Evolutionary conservation across 495 filamentous ascomycete species (phyloP).

Genomic region (Cudoniella acicularis): DNA sequence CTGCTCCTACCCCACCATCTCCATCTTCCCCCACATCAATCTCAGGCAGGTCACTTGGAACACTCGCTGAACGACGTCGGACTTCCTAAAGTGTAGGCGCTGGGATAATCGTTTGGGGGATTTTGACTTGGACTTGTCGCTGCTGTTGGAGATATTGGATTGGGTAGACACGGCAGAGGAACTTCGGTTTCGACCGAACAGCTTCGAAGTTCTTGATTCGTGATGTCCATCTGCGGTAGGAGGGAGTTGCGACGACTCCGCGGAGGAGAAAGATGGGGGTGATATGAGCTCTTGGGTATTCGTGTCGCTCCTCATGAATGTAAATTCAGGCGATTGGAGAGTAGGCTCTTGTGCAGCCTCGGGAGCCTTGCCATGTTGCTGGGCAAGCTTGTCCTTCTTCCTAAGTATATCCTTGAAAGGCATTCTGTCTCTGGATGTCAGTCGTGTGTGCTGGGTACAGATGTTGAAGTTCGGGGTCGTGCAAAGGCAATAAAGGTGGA

Average conservation of each 20-base stretch:
- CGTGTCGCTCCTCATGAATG: conserved; percentile 81
- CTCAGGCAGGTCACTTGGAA: conserved; percentile 76
- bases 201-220: conserved; percentile 19
- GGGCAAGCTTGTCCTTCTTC: conserved; percentile 25
- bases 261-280: conserved; percentile 44
- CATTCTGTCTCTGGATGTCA: conserved; percentile 12
- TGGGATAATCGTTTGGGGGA: conserved; percentile 55
- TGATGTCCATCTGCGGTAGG: conserved; percentile 15
- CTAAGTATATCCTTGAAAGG: conserved; percentile 24
- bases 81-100: conserved; percentile 61
- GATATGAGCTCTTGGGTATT: conserved; percentile 70
- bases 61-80: conserved; percentile 58
- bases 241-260: background rate
- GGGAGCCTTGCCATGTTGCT: background rate
- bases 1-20: conserved; percentile 40
- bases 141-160: conserved; percentile 32
- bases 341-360: background rate
- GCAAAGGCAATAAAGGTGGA: background rate
- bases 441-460: background rate
- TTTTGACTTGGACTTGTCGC: conserved; percentile 25
- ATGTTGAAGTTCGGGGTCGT: background rate
- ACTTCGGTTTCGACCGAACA: conserved; percentile 39
- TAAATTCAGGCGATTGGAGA: conserved; percentile 71
- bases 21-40: conserved; percentile 50
- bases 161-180: conserved; percentile 37